phyloP scores from a whole-genome alignment of 140 eudicot genomes.

The Bidens hawaiensis region DNA sequence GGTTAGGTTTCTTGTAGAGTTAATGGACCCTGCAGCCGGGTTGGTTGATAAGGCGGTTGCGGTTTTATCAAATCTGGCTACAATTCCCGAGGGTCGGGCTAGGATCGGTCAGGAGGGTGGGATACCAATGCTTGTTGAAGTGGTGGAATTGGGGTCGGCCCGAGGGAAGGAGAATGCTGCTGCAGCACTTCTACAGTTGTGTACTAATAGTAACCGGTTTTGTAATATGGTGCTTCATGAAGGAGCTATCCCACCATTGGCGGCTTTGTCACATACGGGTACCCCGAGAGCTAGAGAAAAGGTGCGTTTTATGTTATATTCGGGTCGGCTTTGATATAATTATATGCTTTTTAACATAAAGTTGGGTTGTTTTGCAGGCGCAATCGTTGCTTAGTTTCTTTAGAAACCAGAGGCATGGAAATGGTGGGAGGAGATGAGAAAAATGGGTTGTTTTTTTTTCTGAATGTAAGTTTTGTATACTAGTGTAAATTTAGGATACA shows the following conservation, averaged over 20 bases:
- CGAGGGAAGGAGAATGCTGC: constrained; percentile 97
- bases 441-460: constrained; percentile 14
- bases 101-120: constrained; percentile 67
- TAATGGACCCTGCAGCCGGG: constrained; percentile 63
- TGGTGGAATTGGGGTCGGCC: constrained; percentile 79
- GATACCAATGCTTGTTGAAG: constrained; percentile 82
- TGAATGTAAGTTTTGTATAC: constrained; percentile 36
- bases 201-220: constrained; percentile 65
- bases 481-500: constrained; percentile 42
- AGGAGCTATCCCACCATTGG: constrained; percentile 88
- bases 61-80: constrained; percentile 51
- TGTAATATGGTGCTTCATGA: constrained; percentile 72
- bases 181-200: constrained; percentile 77
- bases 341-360: not conserved
- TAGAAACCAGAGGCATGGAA: constrained; percentile 87
- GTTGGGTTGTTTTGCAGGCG: constrained; percentile 47
- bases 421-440: constrained; percentile 70
- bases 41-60: constrained; percentile 62
- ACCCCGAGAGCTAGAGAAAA: constrained; percentile 95
- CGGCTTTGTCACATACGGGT: constrained; percentile 72
- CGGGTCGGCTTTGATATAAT: not conserved
- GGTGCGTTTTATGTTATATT: constrained; percentile 23
- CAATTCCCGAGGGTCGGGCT: constrained; percentile 49
- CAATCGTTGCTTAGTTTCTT: constrained; percentile 80
- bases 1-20: constrained; percentile 68